A percentile compares a stretch with the other conserved stretches of the same genome.
phyloP scores from a whole-genome alignment of 345 rosid genomes.

The Abelmoschus esculentus region DNA sequence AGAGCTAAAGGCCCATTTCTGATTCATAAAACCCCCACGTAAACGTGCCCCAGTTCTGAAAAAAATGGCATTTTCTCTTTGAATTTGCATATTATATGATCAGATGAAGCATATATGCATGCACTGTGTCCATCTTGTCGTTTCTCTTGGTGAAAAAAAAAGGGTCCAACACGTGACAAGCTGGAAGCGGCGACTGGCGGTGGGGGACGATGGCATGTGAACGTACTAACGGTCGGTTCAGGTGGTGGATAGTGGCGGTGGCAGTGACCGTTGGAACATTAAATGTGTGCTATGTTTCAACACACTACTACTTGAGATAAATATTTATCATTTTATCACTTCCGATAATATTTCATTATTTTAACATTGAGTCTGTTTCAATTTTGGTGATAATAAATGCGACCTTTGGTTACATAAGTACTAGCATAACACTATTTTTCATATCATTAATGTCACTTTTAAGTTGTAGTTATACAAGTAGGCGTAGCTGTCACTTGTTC shows the following conservation, averaged over 20 bases:
- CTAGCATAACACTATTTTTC: no score
- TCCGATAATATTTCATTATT: not conserved
- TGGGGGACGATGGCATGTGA: conserved; percentile 22
- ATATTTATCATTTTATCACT: not conserved
- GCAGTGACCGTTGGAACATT: conserved; percentile 32
- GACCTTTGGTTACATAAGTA: no score
- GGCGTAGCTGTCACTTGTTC: no score
- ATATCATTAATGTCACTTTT: no score
- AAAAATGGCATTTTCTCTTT: not conserved
- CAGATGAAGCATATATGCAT: not conserved
- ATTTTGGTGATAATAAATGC: not conserved
- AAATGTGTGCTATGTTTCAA: conserved; percentile 5
- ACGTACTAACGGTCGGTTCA: conserved; percentile 15
- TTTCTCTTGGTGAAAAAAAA: not conserved
- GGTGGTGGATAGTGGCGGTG: conserved; percentile 19
- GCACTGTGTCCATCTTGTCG: not conserved
- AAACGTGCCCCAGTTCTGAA: not conserved
- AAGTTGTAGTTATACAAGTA: no score
- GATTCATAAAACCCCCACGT: not conserved
- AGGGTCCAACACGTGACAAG: conserved; percentile 14
- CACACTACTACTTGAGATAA: not conserved
- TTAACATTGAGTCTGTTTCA: not conserved
- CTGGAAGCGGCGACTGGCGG: conserved; percentile 18
- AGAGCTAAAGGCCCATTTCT: conserved; percentile 17
- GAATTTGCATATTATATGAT: not conserved